Base-by-base conservation (phyloP, 495 filamentous ascomycete species). In the Xylaria flabelliformis region DNA sequence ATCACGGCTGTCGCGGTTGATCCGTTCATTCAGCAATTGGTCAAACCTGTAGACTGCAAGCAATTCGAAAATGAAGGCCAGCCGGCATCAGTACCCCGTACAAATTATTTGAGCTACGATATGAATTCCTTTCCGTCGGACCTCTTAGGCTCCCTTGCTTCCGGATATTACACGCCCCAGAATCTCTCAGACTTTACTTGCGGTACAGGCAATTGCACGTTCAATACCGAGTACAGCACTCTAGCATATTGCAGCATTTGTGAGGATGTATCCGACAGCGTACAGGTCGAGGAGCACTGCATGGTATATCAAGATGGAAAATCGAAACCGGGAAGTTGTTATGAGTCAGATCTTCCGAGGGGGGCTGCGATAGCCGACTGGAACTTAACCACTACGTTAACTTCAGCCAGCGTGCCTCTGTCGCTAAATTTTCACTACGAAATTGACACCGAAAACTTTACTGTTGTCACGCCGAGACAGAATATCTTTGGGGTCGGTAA, bases 211-310 rank as follows among this genome's bases (percentile, higher is more conserved):
- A 73, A 73, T 64, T 73, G 72, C 56, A 73, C 39, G 24, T 73
- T 73, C 42, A 41, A 66, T 15, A 26, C 56, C 9, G 26, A 39
- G 24, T 73, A 73, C 36, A 67, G 67, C 17, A 73, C 53, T 39
- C 48, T 70, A 29, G 72, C 50, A 34, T 73, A 70, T 41, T 73
- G 72, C 67, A 73, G 72, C 26, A 1, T 46, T n/a, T 73, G 72
- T 62, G 72, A 73, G 67, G 72, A 73, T 63, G 42, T 53, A 34
- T 73, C 71, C 34, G 67, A 42, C 21, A 67, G 26, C 34, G 24
- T 51, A 1, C 10, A 51, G 12, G 42, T 63, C 8, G 36, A 63
- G 1, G 36, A 63, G 59, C 19, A 19, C 3, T 42, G 59, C 36
- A 63, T 15, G n/a, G 59, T 63, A 26, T 63, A 63, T 26, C 36